Evolutionary conservation across 148 eudicot genomes (phyloP).

Genomic region (Vaccinium macrocarpon): DNA sequence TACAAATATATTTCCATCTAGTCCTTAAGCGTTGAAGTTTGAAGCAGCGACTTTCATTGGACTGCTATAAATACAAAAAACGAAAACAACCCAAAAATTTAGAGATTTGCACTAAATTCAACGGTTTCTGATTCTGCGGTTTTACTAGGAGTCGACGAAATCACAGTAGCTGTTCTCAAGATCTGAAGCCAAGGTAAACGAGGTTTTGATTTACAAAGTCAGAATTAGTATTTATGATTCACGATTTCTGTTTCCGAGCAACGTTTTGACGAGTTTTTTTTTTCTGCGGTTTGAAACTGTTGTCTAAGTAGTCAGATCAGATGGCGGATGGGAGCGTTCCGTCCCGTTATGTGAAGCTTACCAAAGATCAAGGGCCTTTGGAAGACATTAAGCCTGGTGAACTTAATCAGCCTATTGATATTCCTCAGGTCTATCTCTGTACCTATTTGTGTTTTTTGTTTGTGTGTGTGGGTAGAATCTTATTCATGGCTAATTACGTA

Average conservation of each 20-base stretch:
- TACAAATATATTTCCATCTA: no score
- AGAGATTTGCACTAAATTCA: neutral
- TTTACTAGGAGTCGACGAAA: neutral
- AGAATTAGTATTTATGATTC: neutral
- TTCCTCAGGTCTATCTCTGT: conserved; percentile 63
- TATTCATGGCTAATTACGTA: no score
- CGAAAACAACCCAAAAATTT: neutral
- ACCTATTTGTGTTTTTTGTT: neutral
- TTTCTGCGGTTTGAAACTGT: neutral
- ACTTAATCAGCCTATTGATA: conserved; percentile 92
- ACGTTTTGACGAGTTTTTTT: neutral
- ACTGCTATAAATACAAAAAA: neutral
- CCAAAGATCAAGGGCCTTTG: conserved; percentile 62
- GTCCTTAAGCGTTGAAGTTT: neutral
- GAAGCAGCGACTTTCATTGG: neutral
- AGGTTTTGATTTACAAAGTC: neutral
- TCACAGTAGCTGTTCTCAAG: neutral
- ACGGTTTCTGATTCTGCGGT: neutral
- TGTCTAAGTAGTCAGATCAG: neutral
- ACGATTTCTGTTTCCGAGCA: neutral
- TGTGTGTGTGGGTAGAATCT: neutral
- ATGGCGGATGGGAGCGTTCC: conserved; percentile 60
- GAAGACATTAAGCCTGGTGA: conserved; percentile 82
- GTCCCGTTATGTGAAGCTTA: conserved; percentile 76
- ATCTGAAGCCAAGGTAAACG: neutral